Evolutionary conservation across 2,329 filamentous ascomycete species (phyloP), one percentile per base, ranked within the genome.

Genomic region (Venturia carpophila): DNA sequence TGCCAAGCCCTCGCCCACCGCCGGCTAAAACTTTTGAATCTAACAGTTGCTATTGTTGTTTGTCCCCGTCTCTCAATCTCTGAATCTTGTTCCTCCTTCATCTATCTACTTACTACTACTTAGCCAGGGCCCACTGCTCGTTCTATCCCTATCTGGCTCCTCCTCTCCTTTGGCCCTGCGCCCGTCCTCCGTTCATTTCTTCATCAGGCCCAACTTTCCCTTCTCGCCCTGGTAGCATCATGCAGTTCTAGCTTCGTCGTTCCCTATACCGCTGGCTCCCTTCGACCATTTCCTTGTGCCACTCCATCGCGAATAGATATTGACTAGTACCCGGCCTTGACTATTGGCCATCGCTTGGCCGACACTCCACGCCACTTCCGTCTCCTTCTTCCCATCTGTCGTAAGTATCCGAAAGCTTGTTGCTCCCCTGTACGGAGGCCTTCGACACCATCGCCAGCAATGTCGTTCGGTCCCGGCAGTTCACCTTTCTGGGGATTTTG

Each of bases 341-440:
- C 42, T 63, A 49, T 63, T 63, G 43, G 9, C 41, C 27, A 63
- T 63, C 43, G 30, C 62, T 55, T 52, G 62, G 62, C 62, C 37
- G 62, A 55, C 13, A 37, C 62, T 52, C 24, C 42, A 42, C 42
- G 60, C 60, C 60, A 45, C 42, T 47, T 43, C 60, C 60, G 43
- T 21, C n/a, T 19, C 17, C 62, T 63, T 47, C 45, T 30, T 63
- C 13, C 30, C 27, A 39, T 45, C 62, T 37, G 19, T 34, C 11
- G 62, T 63, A 63, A 63, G 62, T 63, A 1, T 27, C 37, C 45
- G 62, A 63, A 52, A 52, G 43, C 62, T 63, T 63, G 47, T 37
- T 19, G 6, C 37, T 55, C 43, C 61, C 42, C 34, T 63, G 61
- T 42, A 4, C 34, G 21, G 19, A 34, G 19, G 34, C 24, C 47